A percentile compares a stretch with the other conserved stretches of the same genome.
Evolutionary conservation across 257 asterid genomes (phyloP).

Genomic region (Plectranthus barbatus): DNA sequence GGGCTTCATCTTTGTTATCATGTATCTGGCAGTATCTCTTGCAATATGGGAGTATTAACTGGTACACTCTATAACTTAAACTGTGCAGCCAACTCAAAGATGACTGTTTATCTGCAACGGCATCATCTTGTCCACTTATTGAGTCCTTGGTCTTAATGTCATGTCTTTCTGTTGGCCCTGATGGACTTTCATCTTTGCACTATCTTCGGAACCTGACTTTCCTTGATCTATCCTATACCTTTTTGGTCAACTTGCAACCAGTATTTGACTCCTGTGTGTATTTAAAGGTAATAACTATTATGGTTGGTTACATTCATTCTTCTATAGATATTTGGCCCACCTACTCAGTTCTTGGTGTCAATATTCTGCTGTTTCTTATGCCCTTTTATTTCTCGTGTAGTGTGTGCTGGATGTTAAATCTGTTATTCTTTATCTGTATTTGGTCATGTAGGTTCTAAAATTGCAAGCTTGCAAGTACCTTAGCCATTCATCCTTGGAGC

Average conservation of each 20-base stretch:
- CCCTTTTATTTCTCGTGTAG: not conserved
- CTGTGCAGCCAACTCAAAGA: conserved; percentile 82
- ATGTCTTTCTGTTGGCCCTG: conserved; percentile 79
- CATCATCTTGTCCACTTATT: conserved; percentile 68
- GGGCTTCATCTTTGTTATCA: not conserved
- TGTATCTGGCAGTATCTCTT: not conserved
- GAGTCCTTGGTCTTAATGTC: conserved; percentile 90
- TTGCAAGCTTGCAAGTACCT: conserved; percentile 99
- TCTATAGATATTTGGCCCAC: not conserved
- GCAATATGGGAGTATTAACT: conserved; percentile 1
- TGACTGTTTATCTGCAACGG: conserved; percentile 81
- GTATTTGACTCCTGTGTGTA: conserved; percentile 63
- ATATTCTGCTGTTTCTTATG: not conserved
- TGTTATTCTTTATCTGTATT: too few relatives aligned
- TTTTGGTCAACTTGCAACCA: conserved; percentile 79
- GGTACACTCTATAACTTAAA: conserved; percentile 1
- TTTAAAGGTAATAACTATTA: conserved; percentile 52
- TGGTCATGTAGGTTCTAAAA: conserved; percentile 58
- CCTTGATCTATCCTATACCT: conserved; percentile 90
- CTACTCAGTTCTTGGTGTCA: not conserved
- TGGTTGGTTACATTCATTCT: not conserved
- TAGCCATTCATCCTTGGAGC: conserved; percentile 68
- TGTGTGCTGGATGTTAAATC: too few relatives aligned
- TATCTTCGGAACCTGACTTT: conserved; percentile 63
- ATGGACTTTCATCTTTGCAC: conserved; percentile 64